These are phyloP conservation scores for Aureobasidium melanogenum DNA, from an alignment of 2,329 filamentous ascomycete genomes.

Conservation along the genomic window DNA sequence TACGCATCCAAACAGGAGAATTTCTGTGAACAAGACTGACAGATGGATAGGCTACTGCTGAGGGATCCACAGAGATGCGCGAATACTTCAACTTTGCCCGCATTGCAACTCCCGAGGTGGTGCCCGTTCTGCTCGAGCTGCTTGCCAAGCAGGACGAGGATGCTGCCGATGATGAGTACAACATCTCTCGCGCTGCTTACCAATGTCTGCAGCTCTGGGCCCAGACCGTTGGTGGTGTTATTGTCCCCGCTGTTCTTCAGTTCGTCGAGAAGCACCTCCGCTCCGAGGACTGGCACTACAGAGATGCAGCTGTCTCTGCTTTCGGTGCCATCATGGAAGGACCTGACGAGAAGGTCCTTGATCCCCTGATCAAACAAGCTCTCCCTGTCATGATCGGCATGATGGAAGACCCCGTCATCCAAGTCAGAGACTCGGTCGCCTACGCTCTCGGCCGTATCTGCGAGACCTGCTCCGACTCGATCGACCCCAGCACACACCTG, in stretches of 20 bases:
- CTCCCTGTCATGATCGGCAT: constrained; percentile 86
- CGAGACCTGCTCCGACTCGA: constrained; percentile 82
- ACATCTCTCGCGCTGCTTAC: constrained; percentile 87
- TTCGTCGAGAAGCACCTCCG: constrained; percentile 91
- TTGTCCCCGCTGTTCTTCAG: constrained; percentile 76
- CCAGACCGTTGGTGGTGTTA: constrained; percentile 75
- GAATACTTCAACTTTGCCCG: constrained; percentile 94
- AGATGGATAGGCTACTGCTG: constrained; percentile 39
- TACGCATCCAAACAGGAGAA: constrained; percentile 29
- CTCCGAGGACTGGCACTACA: constrained; percentile 84
- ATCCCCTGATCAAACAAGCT: constrained; percentile 92
- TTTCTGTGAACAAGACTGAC: background rate
- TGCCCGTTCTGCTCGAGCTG: constrained; percentile 79
- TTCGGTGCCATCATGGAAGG: constrained; percentile 99
- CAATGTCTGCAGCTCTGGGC: constrained; percentile 94
- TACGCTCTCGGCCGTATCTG: constrained; percentile 95
- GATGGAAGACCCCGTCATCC: constrained; percentile 79
- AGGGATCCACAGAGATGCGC: constrained; percentile 74
- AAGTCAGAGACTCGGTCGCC: constrained; percentile 91
- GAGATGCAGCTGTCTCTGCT: constrained; percentile 91
- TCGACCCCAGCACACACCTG: constrained; percentile 76
- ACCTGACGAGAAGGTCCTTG: constrained; percentile 82
- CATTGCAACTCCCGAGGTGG: constrained; percentile 86
- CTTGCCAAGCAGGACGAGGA: constrained; percentile 98
- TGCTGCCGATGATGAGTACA: constrained; percentile 94